Evolutionary conservation across 2,329 filamentous ascomycete genomes (phyloP), one percentile per base, ranked within the genome.

Genomic region (Tetracladium maxilliforme): DNA sequence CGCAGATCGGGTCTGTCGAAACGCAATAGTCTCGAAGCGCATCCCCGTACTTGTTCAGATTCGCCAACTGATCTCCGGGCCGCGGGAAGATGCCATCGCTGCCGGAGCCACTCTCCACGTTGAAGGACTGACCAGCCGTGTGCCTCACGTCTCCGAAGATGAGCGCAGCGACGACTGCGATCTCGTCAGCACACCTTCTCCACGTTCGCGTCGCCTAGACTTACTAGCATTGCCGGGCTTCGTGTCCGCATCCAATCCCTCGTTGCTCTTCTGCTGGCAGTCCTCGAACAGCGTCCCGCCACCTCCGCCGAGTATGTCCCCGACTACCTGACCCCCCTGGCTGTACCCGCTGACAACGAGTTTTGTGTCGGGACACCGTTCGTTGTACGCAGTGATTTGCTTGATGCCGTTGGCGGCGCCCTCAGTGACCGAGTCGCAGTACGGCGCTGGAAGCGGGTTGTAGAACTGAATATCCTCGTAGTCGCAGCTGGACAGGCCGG

Each of bases 311-410:
- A 52, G 33, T 14, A 54, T 40, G 30, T 51, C 51, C 21, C 49
- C 42, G 11, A 50, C 33, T 9, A 58, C 41, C 3, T 54, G 49
- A 3, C 40, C 46, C 23, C 53, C 54, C 30, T 58, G 48, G 3
- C 48, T 52, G 33, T 53, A 58, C 0, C 54, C 54, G 30, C 47
- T 50, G 16, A 58, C 25, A 6, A 57, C 50, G 9, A 58, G 43
- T 30, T 47, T 52, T 13, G 50, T 31, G 19, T 51, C 32, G 10
- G 54, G 53, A 28, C 53, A 59, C 10, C 40, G 38, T 33, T 46
- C 36, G 34, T 45, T 45, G 34, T 57, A 58, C 0, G 42, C 45
- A 6, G 40, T 43, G 31, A 59, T 52, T 35, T 57, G 49, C 10
- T 29, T 24, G 15, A 45, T 31, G 5, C 51, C 51, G 24, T 48